Evolutionary conservation across 495 filamentous ascomycete species (phyloP).

Genomic region (Glutinoglossum americanum): DNA sequence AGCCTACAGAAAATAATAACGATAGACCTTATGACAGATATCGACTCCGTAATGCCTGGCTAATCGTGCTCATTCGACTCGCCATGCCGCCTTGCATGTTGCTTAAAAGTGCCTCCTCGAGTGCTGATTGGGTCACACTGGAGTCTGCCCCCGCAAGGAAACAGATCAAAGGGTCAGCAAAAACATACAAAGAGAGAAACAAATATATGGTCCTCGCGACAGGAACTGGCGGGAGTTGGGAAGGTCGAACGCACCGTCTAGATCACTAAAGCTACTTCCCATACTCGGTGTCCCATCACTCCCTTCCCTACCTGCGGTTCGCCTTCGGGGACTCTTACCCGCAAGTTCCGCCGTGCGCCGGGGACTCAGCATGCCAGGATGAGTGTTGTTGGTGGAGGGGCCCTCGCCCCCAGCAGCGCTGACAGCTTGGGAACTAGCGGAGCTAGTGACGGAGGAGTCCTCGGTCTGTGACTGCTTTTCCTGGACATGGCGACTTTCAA

Average conservation of each 20-base stretch:
- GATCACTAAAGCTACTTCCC: slow-evolving; percentile 92
- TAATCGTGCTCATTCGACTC: slow-evolving; percentile 76
- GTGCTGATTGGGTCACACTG: slow-evolving; percentile 78
- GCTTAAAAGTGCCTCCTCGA: slow-evolving; percentile 84
- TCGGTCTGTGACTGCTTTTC: slow-evolving; percentile 11
- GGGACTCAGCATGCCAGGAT: slow-evolving; percentile 24
- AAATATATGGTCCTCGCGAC: too few species aligned
- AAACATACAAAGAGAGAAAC: too few species aligned
- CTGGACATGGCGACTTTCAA: neutral
- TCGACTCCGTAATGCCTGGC: slow-evolving; percentile 35
- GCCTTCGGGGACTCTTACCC: slow-evolving; percentile 30
- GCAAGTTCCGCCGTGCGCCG: slow-evolving; percentile 33
- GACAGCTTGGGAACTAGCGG: slow-evolving; percentile 24
- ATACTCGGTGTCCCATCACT: slow-evolving; percentile 87
- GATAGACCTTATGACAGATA: slow-evolving; percentile 10
- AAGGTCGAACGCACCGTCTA: slow-evolving; percentile 47
- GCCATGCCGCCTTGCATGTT: slow-evolving; percentile 71
- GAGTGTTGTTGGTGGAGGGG: slow-evolving; percentile 5
- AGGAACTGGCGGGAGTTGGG: neutral
- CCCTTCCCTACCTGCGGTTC: slow-evolving; percentile 29
- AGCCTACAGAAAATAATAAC: too few species aligned
- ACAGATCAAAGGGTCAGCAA: slow-evolving; percentile 1
- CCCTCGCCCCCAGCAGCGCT: slow-evolving; percentile 12
- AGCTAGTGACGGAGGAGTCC: slow-evolving; percentile 31
- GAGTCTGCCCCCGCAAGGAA: slow-evolving; percentile 34